Evolutionary conservation across 208 protist species (phyloP).

Genomic region (Kentomonas sorsogonicus): DNA sequence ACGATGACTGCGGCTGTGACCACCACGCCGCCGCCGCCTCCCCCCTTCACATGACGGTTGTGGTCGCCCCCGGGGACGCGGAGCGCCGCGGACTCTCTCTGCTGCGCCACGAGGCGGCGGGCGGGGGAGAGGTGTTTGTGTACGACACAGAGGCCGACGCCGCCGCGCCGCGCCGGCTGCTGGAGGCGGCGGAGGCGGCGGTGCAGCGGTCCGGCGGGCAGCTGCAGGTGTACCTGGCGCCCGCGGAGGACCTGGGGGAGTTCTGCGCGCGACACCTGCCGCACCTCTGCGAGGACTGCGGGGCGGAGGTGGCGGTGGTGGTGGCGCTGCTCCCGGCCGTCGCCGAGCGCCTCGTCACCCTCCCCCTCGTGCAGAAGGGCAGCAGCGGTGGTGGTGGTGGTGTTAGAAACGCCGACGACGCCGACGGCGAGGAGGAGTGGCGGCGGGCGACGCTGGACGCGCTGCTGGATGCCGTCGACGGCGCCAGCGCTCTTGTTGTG

Average conservation of each 20-base stretch:
- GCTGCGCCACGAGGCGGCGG: too few species aligned
- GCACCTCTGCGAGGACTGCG: too few species aligned
- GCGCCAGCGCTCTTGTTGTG: constrained; percentile 45
- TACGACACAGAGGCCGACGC: too few species aligned
- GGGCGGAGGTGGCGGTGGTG: not conserved
- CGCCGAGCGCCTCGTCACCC: not conserved
- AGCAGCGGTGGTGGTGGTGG: too few species aligned
- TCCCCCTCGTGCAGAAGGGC: not conserved
- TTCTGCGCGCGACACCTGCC: not conserved
- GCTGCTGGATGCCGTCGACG: constrained; percentile 26
- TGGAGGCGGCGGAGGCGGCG: constrained; percentile 16
- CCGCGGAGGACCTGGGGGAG: not conserved
- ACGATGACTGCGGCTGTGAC: too few species aligned
- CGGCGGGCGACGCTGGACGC: constrained; percentile 15
- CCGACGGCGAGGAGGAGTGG: too few species aligned
- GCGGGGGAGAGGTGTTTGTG: too few species aligned
- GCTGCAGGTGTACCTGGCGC: not conserved
- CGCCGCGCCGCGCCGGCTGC: not conserved
- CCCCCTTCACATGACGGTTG: too few species aligned
- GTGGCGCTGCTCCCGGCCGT: not conserved
- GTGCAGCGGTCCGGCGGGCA: constrained; percentile 33
- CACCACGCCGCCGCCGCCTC: too few species aligned
- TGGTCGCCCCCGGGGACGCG: too few species aligned
- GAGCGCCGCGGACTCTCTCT: too few species aligned
- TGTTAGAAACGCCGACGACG: too few species aligned